phyloP scores from a whole-genome alignment of 164 flowering plant genomes.

The Paratinospora sagittata region DNA sequence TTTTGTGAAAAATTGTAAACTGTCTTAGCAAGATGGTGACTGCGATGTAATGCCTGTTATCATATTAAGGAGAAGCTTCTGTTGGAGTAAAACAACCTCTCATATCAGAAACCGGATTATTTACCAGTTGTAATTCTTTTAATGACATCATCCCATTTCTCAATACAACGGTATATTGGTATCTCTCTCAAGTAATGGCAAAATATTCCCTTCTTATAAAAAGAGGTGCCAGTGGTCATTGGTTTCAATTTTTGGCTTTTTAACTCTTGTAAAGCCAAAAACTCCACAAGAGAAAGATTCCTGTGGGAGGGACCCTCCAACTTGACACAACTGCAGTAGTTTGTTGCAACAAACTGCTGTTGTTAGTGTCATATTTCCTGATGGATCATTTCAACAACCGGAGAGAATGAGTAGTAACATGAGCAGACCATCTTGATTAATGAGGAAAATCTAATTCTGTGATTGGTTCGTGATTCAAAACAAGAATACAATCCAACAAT shows the following conservation, averaged over 20 bases:
- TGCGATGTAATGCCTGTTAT: background rate
- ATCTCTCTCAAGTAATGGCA: background rate
- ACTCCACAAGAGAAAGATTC: background rate
- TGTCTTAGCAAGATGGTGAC: too few species aligned
- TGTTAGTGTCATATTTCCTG: background rate
- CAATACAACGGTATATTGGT: background rate
- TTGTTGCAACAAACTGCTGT: background rate
- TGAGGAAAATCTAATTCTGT: too few species aligned
- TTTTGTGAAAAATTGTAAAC: background rate
- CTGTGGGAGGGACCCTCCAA: background rate
- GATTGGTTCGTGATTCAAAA: too few species aligned
- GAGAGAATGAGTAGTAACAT: background rate
- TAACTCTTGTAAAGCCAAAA: background rate
- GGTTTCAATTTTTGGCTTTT: too few species aligned
- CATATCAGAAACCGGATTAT: background rate
- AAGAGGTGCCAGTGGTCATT: background rate
- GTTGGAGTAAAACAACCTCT: background rate
- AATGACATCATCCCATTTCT: too few species aligned
- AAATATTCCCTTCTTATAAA: background rate
- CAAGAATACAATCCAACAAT: too few species aligned
- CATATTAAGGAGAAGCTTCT: background rate
- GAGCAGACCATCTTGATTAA: background rate
- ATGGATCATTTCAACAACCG: background rate
- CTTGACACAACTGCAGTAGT: background rate
- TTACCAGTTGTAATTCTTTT: background rate